Percentiles rank a stretch among this genome's conserved stretches.
phyloP scores from a whole-genome alignment of 306 rosid species.

The Glycyrrhiza uralensis region DNA sequence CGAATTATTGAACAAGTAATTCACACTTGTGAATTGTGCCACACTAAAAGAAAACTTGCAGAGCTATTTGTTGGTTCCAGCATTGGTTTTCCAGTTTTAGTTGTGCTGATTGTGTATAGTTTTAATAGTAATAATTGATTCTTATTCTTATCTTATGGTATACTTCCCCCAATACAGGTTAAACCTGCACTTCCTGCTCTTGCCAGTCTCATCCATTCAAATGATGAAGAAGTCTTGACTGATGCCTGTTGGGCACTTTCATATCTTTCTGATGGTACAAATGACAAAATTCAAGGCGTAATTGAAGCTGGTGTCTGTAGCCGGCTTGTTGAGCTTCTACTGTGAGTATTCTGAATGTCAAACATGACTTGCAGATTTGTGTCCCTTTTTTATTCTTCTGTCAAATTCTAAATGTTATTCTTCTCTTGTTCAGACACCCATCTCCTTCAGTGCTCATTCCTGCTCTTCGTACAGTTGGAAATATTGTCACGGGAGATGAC shows the following conservation, averaged over 20 bases:
- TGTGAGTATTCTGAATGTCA: slow-evolving; percentile 47
- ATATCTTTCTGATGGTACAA: slow-evolving; percentile 91
- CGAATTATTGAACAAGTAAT: neutral
- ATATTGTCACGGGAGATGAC: slow-evolving; percentile 96
- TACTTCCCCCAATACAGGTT: too few species aligned
- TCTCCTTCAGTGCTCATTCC: slow-evolving; percentile 92
- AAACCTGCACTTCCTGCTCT: slow-evolving; percentile 98
- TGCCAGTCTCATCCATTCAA: slow-evolving; percentile 75
- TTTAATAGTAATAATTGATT: neutral
- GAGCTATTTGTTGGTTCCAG: neutral
- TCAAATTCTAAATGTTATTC: neutral
- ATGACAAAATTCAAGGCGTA: slow-evolving; percentile 92
- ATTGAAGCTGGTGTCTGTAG: slow-evolving; percentile 84
- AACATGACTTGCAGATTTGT: neutral
- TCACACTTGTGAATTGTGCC: neutral
- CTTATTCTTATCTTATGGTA: neutral
- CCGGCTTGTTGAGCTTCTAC: slow-evolving; percentile 82
- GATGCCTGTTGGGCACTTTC: slow-evolving; percentile 99
- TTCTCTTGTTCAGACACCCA: slow-evolving; percentile 56
- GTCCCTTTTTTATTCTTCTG: neutral
- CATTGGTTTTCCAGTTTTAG: neutral
- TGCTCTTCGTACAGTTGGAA: slow-evolving; percentile 93
- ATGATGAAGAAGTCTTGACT: slow-evolving; percentile 91
- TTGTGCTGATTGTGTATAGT: neutral
- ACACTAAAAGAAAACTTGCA: neutral